Percentiles rank a stretch among this genome's conserved stretches.
These are phyloP conservation scores for Castanospermum australe DNA, from an alignment of 306 rosid genomes.

Conservation along the genomic window DNA sequence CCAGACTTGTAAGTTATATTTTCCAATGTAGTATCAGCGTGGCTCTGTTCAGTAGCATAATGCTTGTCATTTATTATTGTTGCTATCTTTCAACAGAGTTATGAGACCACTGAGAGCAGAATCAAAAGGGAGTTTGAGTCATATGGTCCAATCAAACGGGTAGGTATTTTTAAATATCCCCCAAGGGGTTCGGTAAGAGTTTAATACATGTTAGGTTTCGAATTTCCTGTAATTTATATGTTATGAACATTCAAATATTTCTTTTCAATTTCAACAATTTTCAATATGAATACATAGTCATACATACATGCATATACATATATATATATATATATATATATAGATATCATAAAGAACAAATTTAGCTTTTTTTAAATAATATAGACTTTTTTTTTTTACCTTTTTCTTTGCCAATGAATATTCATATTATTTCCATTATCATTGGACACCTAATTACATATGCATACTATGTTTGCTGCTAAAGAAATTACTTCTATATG, in stretches of 20 bases:
- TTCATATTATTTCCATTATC: not conserved
- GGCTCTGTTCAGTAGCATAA: not conserved
- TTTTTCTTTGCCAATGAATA: not conserved
- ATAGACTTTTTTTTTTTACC: not conserved
- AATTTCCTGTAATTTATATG: not conserved
- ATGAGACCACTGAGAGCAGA: conserved; percentile 95
- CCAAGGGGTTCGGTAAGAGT: conserved; percentile 89
- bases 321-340: too few relatives aligned
- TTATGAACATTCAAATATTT: not conserved
- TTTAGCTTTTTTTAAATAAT: not conserved
- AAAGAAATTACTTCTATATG: conserved; percentile 7
- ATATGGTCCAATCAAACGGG: conserved; percentile 99
- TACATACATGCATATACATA: too few relatives aligned
- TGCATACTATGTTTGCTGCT: not conserved
- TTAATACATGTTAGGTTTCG: conserved; percentile 34
- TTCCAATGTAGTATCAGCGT: not conserved
- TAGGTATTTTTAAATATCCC: conserved; percentile 85
- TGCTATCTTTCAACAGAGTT: conserved; percentile 65
- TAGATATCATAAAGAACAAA: not conserved
- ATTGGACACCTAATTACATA: not conserved
- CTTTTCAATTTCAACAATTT: not conserved
- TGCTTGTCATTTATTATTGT: conserved; percentile 11
- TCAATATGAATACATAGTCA: not conserved
- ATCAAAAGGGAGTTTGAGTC: conserved; percentile 98
- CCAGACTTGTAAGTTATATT: conserved; percentile 74